Evolutionary conservation across 2,329 filamentous ascomycete genomes (phyloP).

Genomic region (Ceratocystis variospora): DNA sequence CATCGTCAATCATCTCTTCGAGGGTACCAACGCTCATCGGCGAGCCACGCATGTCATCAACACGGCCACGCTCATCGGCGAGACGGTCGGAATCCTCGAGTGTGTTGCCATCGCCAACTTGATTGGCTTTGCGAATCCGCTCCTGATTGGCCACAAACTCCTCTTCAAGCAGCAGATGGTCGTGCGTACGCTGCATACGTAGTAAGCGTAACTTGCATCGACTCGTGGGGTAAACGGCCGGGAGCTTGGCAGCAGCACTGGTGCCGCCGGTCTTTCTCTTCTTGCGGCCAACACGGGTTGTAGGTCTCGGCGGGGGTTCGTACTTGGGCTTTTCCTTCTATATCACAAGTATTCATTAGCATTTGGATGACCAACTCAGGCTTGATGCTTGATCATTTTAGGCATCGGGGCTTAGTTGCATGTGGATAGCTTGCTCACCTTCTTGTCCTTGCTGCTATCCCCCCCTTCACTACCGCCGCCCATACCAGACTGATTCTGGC

Average conservation of each 20-base stretch:
- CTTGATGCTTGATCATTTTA: neutral
- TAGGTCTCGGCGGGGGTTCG: slow-evolving; percentile 92
- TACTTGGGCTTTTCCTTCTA: slow-evolving; percentile 99
- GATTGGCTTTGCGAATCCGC: slow-evolving; percentile 82
- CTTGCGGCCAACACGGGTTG: slow-evolving; percentile 91
- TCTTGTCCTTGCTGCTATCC: slow-evolving; percentile 75
- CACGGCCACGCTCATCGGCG: slow-evolving; percentile 84
- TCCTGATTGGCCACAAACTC: slow-evolving; percentile 99
- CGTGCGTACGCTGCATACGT: slow-evolving; percentile 96
- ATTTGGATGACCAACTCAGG: neutral
- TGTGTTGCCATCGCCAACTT: slow-evolving; percentile 58
- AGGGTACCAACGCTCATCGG: slow-evolving; percentile 97
- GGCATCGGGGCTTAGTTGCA: neutral
- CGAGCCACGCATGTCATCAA: slow-evolving; percentile 96
- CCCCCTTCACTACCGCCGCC: slow-evolving; percentile 59
- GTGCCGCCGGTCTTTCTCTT: slow-evolving; percentile 93
- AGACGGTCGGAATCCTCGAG: slow-evolving; percentile 66
- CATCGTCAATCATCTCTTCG: slow-evolving; percentile 97
- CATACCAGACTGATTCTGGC: slow-evolving; percentile 78
- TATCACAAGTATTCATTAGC: slow-evolving; percentile 12
- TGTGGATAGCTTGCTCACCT: slow-evolving; percentile 43
- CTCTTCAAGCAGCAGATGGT: slow-evolving; percentile 90
- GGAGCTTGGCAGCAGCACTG: slow-evolving; percentile 89
- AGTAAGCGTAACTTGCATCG: slow-evolving; percentile 95
- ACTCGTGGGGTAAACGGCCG: slow-evolving; percentile 84